Base-by-base conservation (phyloP, 768 basidiomycete genomes). In the Mycena venus region DNA sequence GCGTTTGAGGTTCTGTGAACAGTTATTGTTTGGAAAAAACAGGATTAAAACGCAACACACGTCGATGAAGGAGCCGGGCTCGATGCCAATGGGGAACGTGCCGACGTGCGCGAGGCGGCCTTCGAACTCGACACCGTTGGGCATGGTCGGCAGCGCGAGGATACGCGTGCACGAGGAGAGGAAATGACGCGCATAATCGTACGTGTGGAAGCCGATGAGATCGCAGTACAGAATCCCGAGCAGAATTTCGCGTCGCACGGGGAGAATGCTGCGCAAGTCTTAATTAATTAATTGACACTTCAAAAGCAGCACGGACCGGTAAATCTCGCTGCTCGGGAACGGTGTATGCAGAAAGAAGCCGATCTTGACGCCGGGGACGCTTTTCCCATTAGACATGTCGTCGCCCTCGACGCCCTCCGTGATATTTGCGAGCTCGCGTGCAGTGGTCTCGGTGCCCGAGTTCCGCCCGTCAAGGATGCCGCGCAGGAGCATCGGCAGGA, bases 181-280 rank as follows among this genome's bases (percentile, higher is more conserved):
- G 91, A 99, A 99, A 84, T 99, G 98, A 49, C 98, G 97, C 2
- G 98, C 98, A 80, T 99, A 99, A 84, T 99, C 98, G 84, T 98
- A 99, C 11, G 98, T 99, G 87, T 99, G 98, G 91, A 99, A 99
- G 17, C 98, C 98, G 79, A 99, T 96, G 74, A 99, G 90, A 81
- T 99, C 98, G 79, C 96, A 99, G 83, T 97, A 96, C 17, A 99
- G 89, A 53, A 99, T 90, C 34, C 98, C 98, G 40, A 99, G 92
- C n/a, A 99, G 87, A 75, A 99, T 99, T 84, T 99, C 98, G 69
- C 97, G 92, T 61, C 98, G 94, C 40, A 99, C 98, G 3, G 98
- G 98, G 19, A 99, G 88, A 81, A 99, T 98, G 73, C 98, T 98
- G 79, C 19, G 19, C n/a, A 25, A 34, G 25, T 65, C 31, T 1